phyloP scores from a whole-genome alignment of 805 yeast species.

The Starmerella apis region DNA sequence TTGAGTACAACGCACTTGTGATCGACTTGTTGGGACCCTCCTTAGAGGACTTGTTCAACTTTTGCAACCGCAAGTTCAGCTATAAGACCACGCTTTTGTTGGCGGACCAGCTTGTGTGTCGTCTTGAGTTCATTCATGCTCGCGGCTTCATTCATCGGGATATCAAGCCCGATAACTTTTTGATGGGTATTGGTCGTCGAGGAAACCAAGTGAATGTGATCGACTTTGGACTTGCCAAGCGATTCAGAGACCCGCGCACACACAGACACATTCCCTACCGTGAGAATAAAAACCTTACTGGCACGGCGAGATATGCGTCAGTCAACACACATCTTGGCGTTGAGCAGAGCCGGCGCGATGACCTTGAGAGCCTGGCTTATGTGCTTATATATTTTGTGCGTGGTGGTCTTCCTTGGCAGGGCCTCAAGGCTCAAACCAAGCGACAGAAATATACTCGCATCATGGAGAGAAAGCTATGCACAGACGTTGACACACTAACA shows the following conservation, averaged over 20 bases:
- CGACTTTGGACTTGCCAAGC: constrained; percentile 89
- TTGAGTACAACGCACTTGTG: constrained; percentile 94
- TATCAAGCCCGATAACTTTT: constrained; percentile 72
- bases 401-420: constrained; percentile 98
- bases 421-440: constrained; percentile 90
- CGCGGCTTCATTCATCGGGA: constrained; percentile 81
- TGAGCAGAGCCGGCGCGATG: constrained; percentile 95
- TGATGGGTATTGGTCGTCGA: constrained; percentile 83
- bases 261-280: constrained; percentile 92
- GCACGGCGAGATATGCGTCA: constrained; percentile 94
- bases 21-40: constrained; percentile 93
- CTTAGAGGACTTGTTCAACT: constrained; percentile 87
- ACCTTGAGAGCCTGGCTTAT: constrained; percentile 87
- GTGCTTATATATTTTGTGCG: constrained; percentile 89
- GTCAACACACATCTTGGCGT: constrained; percentile 94
- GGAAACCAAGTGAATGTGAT: constrained; percentile 93
- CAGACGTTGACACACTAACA: constrained; percentile 75
- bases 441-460: constrained; percentile 95
- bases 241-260: constrained; percentile 86
- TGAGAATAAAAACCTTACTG: constrained; percentile 91
- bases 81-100: constrained; percentile 84
- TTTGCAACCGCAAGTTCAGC: constrained; percentile 87
- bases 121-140: constrained; percentile 92
- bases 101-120: constrained; percentile 89
- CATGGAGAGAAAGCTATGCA: constrained; percentile 87